Evolutionary conservation across 352 stramenopile genomes (phyloP), one percentile per base, ranked within the genome.

Genomic region (Thraustotheca clavata): DNA sequence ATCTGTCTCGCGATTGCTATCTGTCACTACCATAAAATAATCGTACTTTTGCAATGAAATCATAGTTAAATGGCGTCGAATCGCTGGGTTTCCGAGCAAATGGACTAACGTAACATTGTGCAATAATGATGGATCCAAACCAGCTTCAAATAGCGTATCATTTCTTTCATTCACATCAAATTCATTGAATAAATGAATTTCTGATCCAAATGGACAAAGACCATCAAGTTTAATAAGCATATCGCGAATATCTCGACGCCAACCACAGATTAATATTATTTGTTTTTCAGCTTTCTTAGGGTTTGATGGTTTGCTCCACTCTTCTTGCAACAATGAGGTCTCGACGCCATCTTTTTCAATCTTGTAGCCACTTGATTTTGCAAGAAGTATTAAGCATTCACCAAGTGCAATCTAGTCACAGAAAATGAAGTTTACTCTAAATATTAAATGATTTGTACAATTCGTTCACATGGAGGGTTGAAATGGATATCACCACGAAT

Each of bases 301-400:
- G 14, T 6, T 14, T 22, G 22, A 29, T 14, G 22, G 43, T 22
- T 50, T 29, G 11, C 52, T 36, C 3, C 5, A 24, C 2, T n/a
- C 36, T 11, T 26, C 22, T 3, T n/a, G 18, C 8, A 35, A 24
- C 12, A 11, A 24, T 4, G 52, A 20, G 9, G 34, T 27, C 36
- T 24, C 33, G 6, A 61, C 16, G 6, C 24, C 4, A 20, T 9
- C 29, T 26, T 36, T 27, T 3, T 39, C 33, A 33, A 35, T 20
- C n/a, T 46, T 48, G 34, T 48, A 61, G 4, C 24, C 32, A 14
- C 35, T 61, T 24, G 33, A 24, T 4, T 61, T n/a, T 20, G 52
- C 52, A 36, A 61, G 33, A 20, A 61, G 36, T n/a, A 61, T 61
- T n/a, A 61, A 43, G 11, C 35, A 26, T 7, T 61, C 52, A 7